A percentile compares a stretch with the other conserved stretches of the same genome.
Evolutionary conservation across 2,329 filamentous ascomycete species (phyloP).

Genomic region (Cercospora beticola): DNA sequence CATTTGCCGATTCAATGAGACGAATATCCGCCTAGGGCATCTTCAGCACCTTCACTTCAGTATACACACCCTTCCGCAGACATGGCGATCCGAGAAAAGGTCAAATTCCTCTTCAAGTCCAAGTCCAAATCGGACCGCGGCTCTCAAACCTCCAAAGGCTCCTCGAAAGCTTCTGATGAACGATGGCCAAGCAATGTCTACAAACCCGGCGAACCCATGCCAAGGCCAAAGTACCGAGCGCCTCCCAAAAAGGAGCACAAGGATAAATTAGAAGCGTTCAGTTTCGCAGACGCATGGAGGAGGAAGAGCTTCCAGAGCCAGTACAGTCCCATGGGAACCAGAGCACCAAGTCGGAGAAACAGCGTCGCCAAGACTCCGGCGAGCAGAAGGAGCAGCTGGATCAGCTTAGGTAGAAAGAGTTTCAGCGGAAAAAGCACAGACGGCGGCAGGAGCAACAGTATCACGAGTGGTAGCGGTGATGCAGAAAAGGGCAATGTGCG

Average conservation of each 20-base stretch:
- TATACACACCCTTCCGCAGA: not conserved
- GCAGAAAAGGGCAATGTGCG: conserved; percentile 23
- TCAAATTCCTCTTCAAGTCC: conserved; percentile 46
- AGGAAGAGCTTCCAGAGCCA: conserved; percentile 46
- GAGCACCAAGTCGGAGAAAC: conserved; percentile 43
- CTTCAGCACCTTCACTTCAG: not conserved
- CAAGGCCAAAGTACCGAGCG: conserved; percentile 51
- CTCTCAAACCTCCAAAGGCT: conserved; percentile 31
- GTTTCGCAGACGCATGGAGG: conserved; percentile 49
- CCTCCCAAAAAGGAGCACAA: conserved; percentile 53
- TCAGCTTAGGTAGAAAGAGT: conserved; percentile 31
- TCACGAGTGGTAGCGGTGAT: conserved; percentile 19
- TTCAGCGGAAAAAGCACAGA: conserved; percentile 23
- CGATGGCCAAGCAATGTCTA: conserved; percentile 49
- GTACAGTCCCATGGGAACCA: conserved; percentile 52
- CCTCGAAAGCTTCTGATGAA: conserved; percentile 33
- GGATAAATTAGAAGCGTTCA: conserved; percentile 50
- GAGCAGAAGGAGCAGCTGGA: conserved; percentile 33
- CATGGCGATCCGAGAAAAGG: conserved; percentile 50
- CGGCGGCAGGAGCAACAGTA: conserved; percentile 24
- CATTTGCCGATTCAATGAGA: not conserved
- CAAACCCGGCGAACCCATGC: conserved; percentile 54
- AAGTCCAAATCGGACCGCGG: conserved; percentile 35
- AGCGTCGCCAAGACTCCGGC: conserved; percentile 18
- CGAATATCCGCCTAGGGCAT: not conserved